A percentile compares a stretch with the other conserved stretches of the same genome.
These are phyloP conservation scores for Suillus clintonianus DNA, from an alignment of 768 basidiomycete genomes.

Conservation along the genomic window DNA sequence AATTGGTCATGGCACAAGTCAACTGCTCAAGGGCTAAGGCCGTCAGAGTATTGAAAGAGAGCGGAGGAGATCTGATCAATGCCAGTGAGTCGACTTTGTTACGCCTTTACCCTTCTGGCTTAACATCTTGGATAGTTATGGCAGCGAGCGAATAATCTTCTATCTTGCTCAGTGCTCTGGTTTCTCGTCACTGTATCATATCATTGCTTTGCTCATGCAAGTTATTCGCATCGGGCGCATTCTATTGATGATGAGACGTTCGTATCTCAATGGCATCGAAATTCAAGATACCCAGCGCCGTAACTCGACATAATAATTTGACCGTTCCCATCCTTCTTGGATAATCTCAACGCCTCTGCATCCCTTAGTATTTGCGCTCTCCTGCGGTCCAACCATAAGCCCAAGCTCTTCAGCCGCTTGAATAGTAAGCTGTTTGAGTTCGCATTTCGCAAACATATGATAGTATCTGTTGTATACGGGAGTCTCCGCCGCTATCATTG, in stretches of 20 bases:
- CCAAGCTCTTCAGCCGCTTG: constrained; percentile 64
- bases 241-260: not conserved
- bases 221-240: constrained; percentile 13
- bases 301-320: constrained; percentile 85
- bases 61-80: constrained; percentile 92
- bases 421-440: constrained; percentile 62
- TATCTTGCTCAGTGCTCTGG: constrained; percentile 35
- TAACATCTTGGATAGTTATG: constrained; percentile 64
- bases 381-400: constrained; percentile 48
- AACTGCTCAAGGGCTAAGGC: constrained; percentile 92
- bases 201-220: constrained; percentile 23
- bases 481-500: constrained; percentile 16
- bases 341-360: constrained; percentile 62
- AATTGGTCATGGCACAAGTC: constrained; percentile 89
- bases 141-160: constrained; percentile 80
- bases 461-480: constrained; percentile 87
- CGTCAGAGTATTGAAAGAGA: constrained; percentile 86
- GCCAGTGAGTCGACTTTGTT: constrained; percentile 69
- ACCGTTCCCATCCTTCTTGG: constrained; percentile 83
- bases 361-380: constrained; percentile 7
- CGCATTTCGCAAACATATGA: constrained; percentile 89
- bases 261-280: not conserved
- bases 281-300: constrained; percentile 53
- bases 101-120: constrained; percentile 1
- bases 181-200: constrained; percentile 31